Percentiles rank a stretch among this genome's conserved stretches.
Evolutionary conservation across 768 basidiomycete genomes (phyloP).

Genomic region (Auriscalpium orientale): DNA sequence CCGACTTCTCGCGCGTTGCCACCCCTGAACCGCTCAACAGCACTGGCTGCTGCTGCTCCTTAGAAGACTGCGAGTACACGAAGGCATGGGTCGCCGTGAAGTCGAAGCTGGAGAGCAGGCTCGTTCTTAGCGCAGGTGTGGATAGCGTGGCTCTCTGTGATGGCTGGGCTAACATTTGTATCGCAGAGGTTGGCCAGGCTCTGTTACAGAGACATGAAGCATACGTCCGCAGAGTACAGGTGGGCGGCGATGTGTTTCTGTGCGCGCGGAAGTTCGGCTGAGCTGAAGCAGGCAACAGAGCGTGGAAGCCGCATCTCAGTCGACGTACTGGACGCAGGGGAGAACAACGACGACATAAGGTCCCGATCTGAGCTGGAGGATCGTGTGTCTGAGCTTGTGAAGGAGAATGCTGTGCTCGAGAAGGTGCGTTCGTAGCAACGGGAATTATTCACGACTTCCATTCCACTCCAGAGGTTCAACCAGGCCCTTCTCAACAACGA

Average conservation of each 20-base stretch:
- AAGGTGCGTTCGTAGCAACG: slow-evolving; percentile 34
- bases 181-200: slow-evolving; percentile 82
- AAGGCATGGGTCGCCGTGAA: slow-evolving; percentile 58
- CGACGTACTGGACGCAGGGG: slow-evolving; percentile 3
- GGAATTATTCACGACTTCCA: slow-evolving; percentile 3
- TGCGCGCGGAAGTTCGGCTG: neutral
- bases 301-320: slow-evolving; percentile 5
- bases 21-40: slow-evolving; percentile 58
- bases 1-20: slow-evolving; percentile 62
- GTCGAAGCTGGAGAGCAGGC: slow-evolving; percentile 63
- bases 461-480: slow-evolving; percentile 50
- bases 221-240: slow-evolving; percentile 69
- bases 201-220: slow-evolving; percentile 81
- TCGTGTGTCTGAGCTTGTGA: slow-evolving; percentile 30
- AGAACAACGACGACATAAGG: slow-evolving; percentile 6
- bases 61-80: slow-evolving; percentile 57
- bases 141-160: slow-evolving; percentile 10
- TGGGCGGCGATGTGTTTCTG: slow-evolving; percentile 22
- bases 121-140: slow-evolving; percentile 84
- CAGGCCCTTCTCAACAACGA: slow-evolving; percentile 79
- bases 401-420: slow-evolving; percentile 56
- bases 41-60: slow-evolving; percentile 58
- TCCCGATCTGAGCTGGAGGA: slow-evolving; percentile 23
- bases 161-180: neutral
- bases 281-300: slow-evolving; percentile 10